Base-by-base conservation (phyloP, 768 basidiomycete genomes). In the Phylloporus sp. region DNA sequence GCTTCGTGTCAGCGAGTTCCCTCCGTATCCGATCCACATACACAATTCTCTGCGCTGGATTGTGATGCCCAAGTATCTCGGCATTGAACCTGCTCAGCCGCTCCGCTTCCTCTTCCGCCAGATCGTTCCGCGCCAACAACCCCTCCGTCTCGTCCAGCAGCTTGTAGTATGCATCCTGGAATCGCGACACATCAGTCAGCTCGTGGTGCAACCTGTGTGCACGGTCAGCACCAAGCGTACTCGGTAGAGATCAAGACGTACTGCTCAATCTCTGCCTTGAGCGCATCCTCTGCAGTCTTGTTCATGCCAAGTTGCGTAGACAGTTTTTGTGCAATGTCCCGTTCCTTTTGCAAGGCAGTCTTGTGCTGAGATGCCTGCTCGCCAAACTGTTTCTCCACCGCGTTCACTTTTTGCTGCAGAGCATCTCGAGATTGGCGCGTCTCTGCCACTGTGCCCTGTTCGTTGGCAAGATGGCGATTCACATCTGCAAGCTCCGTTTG, bases 21-120 rank as follows among this genome's bases (percentile, higher is more conserved):
- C 78, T 73, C 31, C 93, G 78, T 47, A 97, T 82, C 48, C 84
- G 78, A 52, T 95, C 94, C 15, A 97, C 83, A 59, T 95, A 95
- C 66, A 84, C 75, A 60, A 97, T 92, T 53, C 84, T 81, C 68
- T 95, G 93, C 2, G 83, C 82, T 9, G 89, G 88, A 62, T 95
- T 94, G 29, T 79, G 77, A 63, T 95, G 92, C 0, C 90, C 82
- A 16, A 93, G 72, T 52, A 95, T 87, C 64, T 93, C 84, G 1
- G 90, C 88, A 56, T 95, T 95, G 71, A 91, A 86, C 60, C 76
- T 78, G 57, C 87, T 84, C 38, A 95, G 76, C n/a, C 76, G 73
- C 34, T 79, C 74, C 0, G 87, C 82, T 65, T 95, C 94, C 36
- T 84, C 84, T 61, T 93, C 86, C 7, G 90, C 89, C 31, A 93